Evolutionary conservation across 1,284 basidiomycete species (phyloP).

Genomic region (Pseudozyma hubeiensis): DNA sequence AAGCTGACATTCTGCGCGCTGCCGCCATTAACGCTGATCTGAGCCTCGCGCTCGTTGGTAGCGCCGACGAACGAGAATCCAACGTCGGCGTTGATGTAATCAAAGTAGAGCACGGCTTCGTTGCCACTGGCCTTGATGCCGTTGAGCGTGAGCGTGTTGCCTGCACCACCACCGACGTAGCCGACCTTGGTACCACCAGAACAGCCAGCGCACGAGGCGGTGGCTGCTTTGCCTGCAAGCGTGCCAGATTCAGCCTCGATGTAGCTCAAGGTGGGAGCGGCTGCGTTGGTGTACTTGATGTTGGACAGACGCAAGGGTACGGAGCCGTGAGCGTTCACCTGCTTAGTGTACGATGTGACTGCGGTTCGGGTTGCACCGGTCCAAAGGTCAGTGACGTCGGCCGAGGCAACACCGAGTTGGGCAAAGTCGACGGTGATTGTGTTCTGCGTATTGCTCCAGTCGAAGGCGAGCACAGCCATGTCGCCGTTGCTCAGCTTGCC

Average conservation of each 20-base stretch:
- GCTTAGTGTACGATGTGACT: constrained; percentile 24
- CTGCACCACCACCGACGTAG: constrained; percentile 20
- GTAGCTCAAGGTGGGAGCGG: constrained; percentile 23
- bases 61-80: constrained; percentile 28
- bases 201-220: constrained; percentile 37
- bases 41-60: constrained; percentile 30
- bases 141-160: constrained; percentile 26
- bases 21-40: constrained; percentile 47
- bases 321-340: constrained; percentile 42
- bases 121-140: constrained; percentile 20
- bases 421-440: constrained; percentile 42
- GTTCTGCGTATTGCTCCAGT: constrained; percentile 32
- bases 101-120: constrained; percentile 39
- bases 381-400: constrained; percentile 46
- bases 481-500: constrained; percentile 47
- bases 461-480: constrained; percentile 42
- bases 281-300: constrained; percentile 13
- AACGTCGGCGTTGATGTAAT: constrained; percentile 53
- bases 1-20: constrained; percentile 38
- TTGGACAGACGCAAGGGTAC: constrained; percentile 41
- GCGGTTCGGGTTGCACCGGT: constrained; percentile 9
- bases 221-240: constrained; percentile 16
- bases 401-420: constrained; percentile 28
- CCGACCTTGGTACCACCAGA: constrained; percentile 38
- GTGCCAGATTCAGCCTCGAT: constrained; percentile 25